Evolutionary conservation across 192 early-diverging fungal species (phyloP), one percentile per base, ranked within the genome.

Genomic region (Coemansia brasiliensis): DNA sequence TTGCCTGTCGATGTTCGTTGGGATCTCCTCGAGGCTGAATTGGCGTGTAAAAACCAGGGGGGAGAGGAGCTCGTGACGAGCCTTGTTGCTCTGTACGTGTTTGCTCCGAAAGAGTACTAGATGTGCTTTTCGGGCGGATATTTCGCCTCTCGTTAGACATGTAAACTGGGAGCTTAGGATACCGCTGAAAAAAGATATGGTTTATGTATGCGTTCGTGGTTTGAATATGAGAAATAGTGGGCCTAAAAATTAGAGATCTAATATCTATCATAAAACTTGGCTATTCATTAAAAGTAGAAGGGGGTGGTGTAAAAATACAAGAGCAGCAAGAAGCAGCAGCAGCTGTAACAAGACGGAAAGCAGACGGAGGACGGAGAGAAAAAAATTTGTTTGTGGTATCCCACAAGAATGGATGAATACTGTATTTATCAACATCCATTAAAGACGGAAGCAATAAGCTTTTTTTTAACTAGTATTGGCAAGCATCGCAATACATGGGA

Each of bases 21-120:
- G 74, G 74, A 45, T 78, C 53, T 3, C 74, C 74, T 21, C 74
- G 74, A 10, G 74, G 74, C 57, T 49, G 67, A 44, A 78, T 78
- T 4, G 60, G 74, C 10, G 64, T 39, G 57, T 71, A 78, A 12
- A n/a, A 38, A 5, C 38, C 52, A 29, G 45, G 24, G 4, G 39
- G 32, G 10, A 35, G 6, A 10, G 32, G 32, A n/a, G n/a, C n/a
- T n/a, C n/a, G n/a, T n/a, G n/a, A n/a, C n/a, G n/a, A n/a, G n/a
- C n/a, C n/a, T n/a, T n/a, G n/a, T n/a, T n/a, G 32, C 32, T 35
- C 10, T 35, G 32, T 7, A n/a, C n/a, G n/a, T n/a, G n/a, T n/a
- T n/a, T 35, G 32, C 32, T 35, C 32, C 32, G 32, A 10, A 35
- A 35, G 6, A 35, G 32, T 10, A 35, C 32, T 35, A 35, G 32